A percentile compares a stretch with the other conserved stretches of the same genome.
These are phyloP conservation scores for Blastocystis sp. DNA, from an alignment of 352 stramenopile species.

Conservation along the genomic window DNA sequence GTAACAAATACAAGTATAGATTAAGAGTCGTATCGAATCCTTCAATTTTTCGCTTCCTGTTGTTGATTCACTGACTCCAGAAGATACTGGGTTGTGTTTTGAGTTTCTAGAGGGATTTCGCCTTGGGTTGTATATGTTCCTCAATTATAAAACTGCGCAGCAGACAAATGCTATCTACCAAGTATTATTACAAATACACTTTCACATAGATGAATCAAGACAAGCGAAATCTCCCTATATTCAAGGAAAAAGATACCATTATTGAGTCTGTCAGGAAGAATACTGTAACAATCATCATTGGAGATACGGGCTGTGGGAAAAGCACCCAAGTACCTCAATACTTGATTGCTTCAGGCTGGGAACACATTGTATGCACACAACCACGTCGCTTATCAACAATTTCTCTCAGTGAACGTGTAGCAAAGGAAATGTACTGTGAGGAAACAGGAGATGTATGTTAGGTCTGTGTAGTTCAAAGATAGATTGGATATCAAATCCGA, in stretches of 20 bases:
- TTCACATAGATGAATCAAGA: conserved; percentile 29
- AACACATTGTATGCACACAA: conserved; percentile 60
- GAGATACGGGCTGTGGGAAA: conserved; percentile 60
- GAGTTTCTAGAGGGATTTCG: conserved; percentile 55
- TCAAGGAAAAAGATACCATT: conserved; percentile 19
- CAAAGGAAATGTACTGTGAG: conserved; percentile 60
- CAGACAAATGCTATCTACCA: conserved; percentile 43
- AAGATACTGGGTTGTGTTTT: neutral
- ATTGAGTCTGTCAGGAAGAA: conserved; percentile 24
- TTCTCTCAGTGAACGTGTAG: conserved; percentile 49
- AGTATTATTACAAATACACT: neutral
- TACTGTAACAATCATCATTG: conserved; percentile 50
- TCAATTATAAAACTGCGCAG: conserved; percentile 56
- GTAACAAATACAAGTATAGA: neutral
- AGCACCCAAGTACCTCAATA: conserved; percentile 60
- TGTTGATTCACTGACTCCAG: neutral
- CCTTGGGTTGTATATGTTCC: conserved; percentile 43
- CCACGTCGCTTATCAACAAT: conserved; percentile 58
- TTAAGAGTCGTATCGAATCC: neutral
- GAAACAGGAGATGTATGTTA: conserved; percentile 18
- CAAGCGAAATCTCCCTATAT: conserved; percentile 48
- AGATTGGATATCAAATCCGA: conserved; percentile 55
- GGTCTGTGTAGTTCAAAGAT: neutral
- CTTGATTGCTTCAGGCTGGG: conserved; percentile 32
- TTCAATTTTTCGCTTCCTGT: conserved; percentile 48